Conservation (phyloP, 345 rosid species). For the Hibiscus mutabilis region DNA sequence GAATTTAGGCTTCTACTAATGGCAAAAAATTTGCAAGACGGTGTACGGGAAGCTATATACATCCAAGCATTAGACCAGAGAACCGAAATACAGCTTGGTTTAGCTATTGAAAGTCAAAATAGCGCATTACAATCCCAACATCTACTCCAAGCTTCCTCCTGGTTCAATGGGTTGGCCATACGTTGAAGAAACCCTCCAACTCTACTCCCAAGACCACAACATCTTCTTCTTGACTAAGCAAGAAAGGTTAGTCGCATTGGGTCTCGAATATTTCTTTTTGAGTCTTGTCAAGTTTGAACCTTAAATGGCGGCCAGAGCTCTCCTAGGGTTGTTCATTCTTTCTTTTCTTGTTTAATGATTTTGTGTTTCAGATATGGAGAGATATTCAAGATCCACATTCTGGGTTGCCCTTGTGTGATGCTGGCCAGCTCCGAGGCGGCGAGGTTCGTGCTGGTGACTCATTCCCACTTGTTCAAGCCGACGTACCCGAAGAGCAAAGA, state of each 20-base stretch:
- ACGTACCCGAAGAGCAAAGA: slow-evolving; percentile 86
- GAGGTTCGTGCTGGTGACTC: slow-evolving; percentile 66
- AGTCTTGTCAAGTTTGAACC: no score
- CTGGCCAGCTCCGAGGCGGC: slow-evolving; percentile 74
- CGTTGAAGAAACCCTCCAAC: slow-evolving; percentile 72
- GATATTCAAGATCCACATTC: slow-evolving; percentile 66
- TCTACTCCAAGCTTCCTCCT: slow-evolving; percentile 84
- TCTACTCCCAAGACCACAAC: slow-evolving; percentile 72
- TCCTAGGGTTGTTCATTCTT: neutral
- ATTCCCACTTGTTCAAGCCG: slow-evolving; percentile 76
- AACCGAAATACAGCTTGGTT: no score
- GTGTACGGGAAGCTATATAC: no score
- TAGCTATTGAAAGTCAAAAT: no score
- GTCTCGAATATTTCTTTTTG: no score
- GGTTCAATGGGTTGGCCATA: slow-evolving; percentile 91
- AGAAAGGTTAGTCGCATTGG: slow-evolving; percentile 35
- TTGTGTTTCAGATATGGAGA: slow-evolving; percentile 59
- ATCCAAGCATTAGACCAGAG: no score
- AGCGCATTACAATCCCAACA: no score
- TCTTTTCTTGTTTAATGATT: neutral
- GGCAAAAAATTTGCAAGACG: no score
- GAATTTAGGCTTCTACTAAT: no score
- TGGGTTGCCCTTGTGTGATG: slow-evolving; percentile 82
- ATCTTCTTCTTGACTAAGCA: slow-evolving; percentile 59
- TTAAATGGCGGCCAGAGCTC: no score